Evolutionary conservation across 148 eudicot genomes (phyloP).

Genomic region (Cornus suecica): DNA sequence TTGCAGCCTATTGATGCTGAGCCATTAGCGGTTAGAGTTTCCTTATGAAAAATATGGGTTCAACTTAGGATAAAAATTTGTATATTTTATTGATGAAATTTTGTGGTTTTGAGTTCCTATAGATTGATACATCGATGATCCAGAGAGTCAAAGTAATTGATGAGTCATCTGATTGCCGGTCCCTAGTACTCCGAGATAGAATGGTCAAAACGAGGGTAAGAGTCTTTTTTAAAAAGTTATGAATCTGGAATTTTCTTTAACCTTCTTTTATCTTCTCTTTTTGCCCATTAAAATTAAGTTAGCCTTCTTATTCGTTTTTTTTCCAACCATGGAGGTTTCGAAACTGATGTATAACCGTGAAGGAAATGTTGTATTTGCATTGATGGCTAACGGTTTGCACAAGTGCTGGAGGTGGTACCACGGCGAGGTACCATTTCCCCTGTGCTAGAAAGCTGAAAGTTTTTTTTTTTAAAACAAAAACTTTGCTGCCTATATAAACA

Average conservation of each 20-base stretch:
- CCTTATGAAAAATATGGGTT: no score
- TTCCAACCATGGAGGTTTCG: conserved; percentile 40
- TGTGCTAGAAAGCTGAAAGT: background rate
- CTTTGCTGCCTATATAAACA: background rate
- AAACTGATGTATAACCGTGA: conserved; percentile 47
- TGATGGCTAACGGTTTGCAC: conserved; percentile 49
- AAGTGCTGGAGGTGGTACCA: conserved; percentile 52
- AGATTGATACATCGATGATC: conserved; percentile 45
- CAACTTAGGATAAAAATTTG: no score
- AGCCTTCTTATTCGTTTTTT: no score
- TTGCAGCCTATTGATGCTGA: conserved; percentile 85
- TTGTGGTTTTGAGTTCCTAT: conserved; percentile 13
- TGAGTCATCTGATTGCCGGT: conserved; percentile 52
- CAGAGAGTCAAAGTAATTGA: conserved; percentile 40
- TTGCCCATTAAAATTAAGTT: no score
- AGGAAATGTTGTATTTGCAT: conserved; percentile 42
- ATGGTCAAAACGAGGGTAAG: conserved; percentile 45
- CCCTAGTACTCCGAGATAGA: conserved; percentile 46
- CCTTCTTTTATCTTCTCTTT: background rate
- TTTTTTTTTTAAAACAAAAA: no score
- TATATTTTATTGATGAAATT: background rate
- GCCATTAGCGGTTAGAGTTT: no score
- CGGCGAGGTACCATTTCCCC: conserved; percentile 35
- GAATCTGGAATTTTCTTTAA: no score
- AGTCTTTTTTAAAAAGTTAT: no score